phyloP scores from a whole-genome alignment of 768 basidiomycete genomes.

The Rhodotorula diobovata region DNA sequence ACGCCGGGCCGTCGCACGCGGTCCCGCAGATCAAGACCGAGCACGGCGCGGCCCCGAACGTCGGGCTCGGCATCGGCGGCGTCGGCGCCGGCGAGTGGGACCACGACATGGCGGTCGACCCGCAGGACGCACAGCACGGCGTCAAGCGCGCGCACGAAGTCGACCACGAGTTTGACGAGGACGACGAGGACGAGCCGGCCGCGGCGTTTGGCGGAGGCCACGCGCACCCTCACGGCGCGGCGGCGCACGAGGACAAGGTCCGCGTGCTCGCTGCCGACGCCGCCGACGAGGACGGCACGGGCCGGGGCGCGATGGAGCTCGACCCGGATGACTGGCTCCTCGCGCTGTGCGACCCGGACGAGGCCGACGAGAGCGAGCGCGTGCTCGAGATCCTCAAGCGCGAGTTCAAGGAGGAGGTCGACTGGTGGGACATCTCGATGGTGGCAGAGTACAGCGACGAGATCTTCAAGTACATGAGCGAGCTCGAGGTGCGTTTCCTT shows the following conservation, averaged over 20 bases:
- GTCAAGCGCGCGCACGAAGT: conserved; percentile 28
- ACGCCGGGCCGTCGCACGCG: neutral
- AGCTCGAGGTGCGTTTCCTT: conserved; percentile 71
- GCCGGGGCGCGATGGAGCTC: conserved; percentile 9
- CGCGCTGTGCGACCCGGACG: conserved; percentile 45
- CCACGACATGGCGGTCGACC: conserved; percentile 18
- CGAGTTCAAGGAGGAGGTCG: conserved; percentile 65
- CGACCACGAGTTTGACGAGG: conserved; percentile 30
- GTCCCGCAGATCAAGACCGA: neutral
- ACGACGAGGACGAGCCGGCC: neutral
- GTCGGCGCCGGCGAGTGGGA: neutral
- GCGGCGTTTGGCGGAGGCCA: neutral
- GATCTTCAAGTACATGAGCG: conserved; percentile 92
- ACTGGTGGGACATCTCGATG: conserved; percentile 84
- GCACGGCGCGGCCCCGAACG: neutral
- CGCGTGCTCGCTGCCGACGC: conserved; percentile 28
- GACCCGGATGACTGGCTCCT: conserved; percentile 51
- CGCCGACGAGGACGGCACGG: neutral
- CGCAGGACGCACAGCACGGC: neutral
- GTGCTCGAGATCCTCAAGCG: conserved; percentile 64
- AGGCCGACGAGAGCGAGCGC: conserved; percentile 44
- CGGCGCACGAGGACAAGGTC: conserved; percentile 35
- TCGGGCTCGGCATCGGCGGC: conserved; percentile 18
- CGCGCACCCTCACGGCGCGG: conserved; percentile 1
- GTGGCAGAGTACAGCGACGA: conserved; percentile 98